Base-by-base conservation (phyloP, 2,329 filamentous ascomycete species). In the Alternaria tenuissima region DNA sequence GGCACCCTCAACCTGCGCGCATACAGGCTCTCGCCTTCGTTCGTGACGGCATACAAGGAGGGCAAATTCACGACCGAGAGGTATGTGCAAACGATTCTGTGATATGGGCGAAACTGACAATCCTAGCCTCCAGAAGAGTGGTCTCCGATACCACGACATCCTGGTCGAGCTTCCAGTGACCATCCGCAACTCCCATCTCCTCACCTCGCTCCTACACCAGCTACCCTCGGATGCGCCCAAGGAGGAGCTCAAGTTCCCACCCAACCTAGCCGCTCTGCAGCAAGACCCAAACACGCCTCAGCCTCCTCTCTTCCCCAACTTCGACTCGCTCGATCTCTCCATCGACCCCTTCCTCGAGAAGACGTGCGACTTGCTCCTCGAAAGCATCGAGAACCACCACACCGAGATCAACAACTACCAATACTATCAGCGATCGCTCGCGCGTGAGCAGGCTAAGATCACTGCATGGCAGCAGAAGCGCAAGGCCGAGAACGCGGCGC, bases 381-480 rank as follows among this genome's bases (percentile, higher is more conserved):
- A 99, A 77, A 93, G 91, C 84, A 97, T 99, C 79, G 95, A 99
- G 85, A 91, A 91, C 57, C 95, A 99, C 85, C 95, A 98, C 84
- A 97, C 94, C 62, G 95, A 99, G 82, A 91, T 96, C 79, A 98
- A 98, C 88, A 99, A 99, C 87, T 95, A 96, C 84, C 94, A 97
- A 81, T 92, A 91, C 87, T 97, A 97, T 85, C 93, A 97, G 83
- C 89, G 95, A 75, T 93, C 96, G 76, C 86, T 98, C 59, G 91
- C 90, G 55, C 92, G 95, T 72, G 95, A 99, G 84, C 95, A 99
- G 84, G 84, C 91, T 74, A 99, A 98, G 88, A 97, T 99, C 73
- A 89, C 92, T 56, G 91, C 93, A 68, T 99, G 95, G 95, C 94
- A 98, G 83, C 84, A 90, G 63, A 98, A 99, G 89, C 91, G 95